Evolutionary conservation across 495 filamentous ascomycete genomes (phyloP).

Genomic region (Penicillium egyptiacum): DNA sequence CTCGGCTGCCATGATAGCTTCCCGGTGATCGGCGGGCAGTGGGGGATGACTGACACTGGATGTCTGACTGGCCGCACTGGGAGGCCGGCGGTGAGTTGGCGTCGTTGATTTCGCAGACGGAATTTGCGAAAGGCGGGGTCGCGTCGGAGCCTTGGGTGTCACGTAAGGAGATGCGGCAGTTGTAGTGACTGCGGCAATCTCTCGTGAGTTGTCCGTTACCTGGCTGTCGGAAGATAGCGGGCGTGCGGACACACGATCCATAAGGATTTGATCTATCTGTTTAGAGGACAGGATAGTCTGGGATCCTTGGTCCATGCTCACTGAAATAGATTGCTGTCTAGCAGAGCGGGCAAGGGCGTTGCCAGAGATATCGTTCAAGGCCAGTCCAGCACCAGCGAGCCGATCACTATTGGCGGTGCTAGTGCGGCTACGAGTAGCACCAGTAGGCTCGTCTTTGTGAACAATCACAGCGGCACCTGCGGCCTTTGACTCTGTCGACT

Average conservation of each 20-base stretch:
- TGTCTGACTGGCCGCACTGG: constrained; percentile 65
- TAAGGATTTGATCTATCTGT: constrained; percentile 66
- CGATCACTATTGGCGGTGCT: constrained; percentile 39
- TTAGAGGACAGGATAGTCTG: constrained; percentile 75
- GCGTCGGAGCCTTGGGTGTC: constrained; percentile 35
- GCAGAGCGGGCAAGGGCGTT: constrained; percentile 38
- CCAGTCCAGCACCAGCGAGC: constrained; percentile 42
- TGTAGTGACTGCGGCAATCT: constrained; percentile 23
- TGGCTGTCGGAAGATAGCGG: constrained; percentile 32
- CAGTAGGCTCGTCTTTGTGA: constrained; percentile 56
- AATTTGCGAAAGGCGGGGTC: constrained; percentile 34
- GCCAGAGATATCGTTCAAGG: constrained; percentile 46
- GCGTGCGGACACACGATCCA: constrained; percentile 39
- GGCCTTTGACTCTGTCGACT: constrained; percentile 21
- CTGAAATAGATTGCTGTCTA: constrained; percentile 36
- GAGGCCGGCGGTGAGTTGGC: constrained; percentile 55
- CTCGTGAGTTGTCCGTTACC: constrained; percentile 34
- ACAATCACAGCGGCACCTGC: constrained; percentile 33
- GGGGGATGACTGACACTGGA: constrained; percentile 61
- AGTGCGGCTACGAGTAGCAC: constrained; percentile 37
- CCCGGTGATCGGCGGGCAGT: constrained; percentile 75
- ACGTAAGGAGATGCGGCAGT: constrained; percentile 30
- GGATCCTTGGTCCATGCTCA: constrained; percentile 63
- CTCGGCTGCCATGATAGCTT: constrained; percentile 78
- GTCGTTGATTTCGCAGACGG: constrained; percentile 36